Conservation (phyloP, 495 filamentous ascomycete species). For the Annulohypoxylon bovei region DNA sequence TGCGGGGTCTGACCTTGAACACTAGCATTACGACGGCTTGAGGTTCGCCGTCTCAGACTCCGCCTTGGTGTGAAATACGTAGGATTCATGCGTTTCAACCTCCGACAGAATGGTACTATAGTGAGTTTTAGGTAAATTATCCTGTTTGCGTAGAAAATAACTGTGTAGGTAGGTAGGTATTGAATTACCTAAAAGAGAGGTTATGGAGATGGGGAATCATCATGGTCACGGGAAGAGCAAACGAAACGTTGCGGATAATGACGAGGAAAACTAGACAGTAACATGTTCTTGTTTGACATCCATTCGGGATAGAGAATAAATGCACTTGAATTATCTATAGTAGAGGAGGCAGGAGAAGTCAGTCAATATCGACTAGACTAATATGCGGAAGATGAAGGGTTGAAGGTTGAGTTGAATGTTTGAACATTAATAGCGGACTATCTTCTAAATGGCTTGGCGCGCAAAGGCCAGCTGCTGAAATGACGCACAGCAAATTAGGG, state of each 20-base stretch:
- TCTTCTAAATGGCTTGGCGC: no score
- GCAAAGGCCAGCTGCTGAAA: neutral
- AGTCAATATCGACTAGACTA: neutral
- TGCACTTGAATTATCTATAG: neutral
- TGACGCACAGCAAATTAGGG: neutral
- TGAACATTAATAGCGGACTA: no score
- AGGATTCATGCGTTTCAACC: neutral
- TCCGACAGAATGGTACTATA: no score
- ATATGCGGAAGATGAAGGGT: neutral
- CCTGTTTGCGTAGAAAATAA: conserved; percentile 7
- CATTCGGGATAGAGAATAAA: neutral
- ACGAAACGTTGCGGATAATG: conserved; percentile 24
- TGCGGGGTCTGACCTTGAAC: conserved; percentile 6
- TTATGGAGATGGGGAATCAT: neutral
- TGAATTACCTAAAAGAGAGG: neutral
- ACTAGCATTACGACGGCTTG: neutral
- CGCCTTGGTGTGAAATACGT: neutral
- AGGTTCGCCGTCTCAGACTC: neutral
- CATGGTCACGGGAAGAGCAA: neutral
- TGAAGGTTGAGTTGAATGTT: neutral
- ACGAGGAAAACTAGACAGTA: no score
- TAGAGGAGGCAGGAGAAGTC: neutral
- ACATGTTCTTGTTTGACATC: no score
- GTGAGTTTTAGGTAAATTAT: neutral
- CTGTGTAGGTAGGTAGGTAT: neutral